Base-by-base conservation (phyloP, 352 stramenopile species). In the Globisporangium okanoganense region DNA sequence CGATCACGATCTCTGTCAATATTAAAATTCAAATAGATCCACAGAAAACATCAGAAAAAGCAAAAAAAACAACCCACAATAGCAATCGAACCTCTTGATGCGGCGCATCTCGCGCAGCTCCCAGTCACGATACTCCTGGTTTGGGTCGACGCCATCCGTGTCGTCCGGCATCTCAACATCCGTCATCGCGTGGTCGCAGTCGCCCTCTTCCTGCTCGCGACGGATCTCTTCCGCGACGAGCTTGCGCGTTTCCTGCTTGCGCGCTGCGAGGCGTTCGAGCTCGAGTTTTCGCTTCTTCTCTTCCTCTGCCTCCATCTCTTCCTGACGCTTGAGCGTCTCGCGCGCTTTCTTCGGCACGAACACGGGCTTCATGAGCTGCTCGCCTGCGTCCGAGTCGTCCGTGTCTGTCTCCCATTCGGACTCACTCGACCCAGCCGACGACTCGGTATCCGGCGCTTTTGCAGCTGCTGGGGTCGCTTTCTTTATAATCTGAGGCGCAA, bases 91-190 rank as follows among this genome's bases (percentile, higher is more conserved):
- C 85, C 89, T 70, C 69, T 97, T 96, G 56, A 98, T 87, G 12
- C 95, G 85, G 18, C 83, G 77, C 76, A 99, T 88, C 72, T 99
- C 95, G 18, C 95, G 84, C 56, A 98, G 67, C 64, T 98, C 89
- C 95, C 95, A 99, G 53, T 94, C 88, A 13, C 95, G 72, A 52
- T 96, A 97, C 58, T 98, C 92, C 55, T 92, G 77, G 29, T 92
- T 82, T 3, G 96, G 87, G 53, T 97, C 79, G 27, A 96, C n/a
- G 24, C 85, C 78, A 59, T 97, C 88, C 59, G 86, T 94, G 47
- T 97, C 88, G 62, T 97, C 85, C 1, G 86, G 84, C 83, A 97
- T 97, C 33, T 96, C 85, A 8, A 71, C 76, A 56, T 97, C 88
- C 3, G 84, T 97, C 36, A 61, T 59, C 12, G 78, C 72, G 36